phyloP scores from a whole-genome alignment of 352 stramenopile genomes.

The Lagenidium sp. region DNA sequence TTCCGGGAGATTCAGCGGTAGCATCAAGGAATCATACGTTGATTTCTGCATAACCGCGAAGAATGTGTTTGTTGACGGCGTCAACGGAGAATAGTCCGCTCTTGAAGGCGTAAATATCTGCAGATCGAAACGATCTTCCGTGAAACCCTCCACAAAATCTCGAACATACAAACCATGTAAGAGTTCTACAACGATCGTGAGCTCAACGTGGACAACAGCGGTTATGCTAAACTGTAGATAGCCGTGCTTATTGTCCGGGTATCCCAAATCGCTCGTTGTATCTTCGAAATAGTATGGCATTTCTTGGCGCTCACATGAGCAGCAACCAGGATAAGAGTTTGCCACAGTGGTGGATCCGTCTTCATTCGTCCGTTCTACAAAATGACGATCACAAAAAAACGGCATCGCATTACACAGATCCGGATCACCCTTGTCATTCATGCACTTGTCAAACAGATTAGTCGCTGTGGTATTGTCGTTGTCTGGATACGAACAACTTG shows the following conservation, averaged over 20 bases:
- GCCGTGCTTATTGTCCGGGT: constrained; percentile 93
- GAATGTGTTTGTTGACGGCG: constrained; percentile 53
- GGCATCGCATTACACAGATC: constrained; percentile 51
- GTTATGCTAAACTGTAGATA: constrained; percentile 89
- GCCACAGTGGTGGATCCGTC: constrained; percentile 13
- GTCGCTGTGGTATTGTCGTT: constrained; percentile 30
- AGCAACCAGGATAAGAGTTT: constrained; percentile 54
- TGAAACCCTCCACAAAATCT: constrained; percentile 84
- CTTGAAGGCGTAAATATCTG: constrained; percentile 85
- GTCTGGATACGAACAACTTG: constrained; percentile 59
- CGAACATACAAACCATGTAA: constrained; percentile 90
- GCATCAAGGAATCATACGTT: constrained; percentile 76
- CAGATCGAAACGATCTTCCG: constrained; percentile 75
- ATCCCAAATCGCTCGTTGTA: constrained; percentile 57
- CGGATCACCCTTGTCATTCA: constrained; percentile 24
- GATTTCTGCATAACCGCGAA: constrained; percentile 77
- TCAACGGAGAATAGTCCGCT: constrained; percentile 49
- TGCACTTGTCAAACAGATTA: constrained; percentile 36
- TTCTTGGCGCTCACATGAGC: constrained; percentile 75
- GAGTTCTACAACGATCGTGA: constrained; percentile 91
- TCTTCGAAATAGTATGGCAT: constrained; percentile 89
- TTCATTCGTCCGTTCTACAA: constrained; percentile 11
- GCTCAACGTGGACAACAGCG: constrained; percentile 65
- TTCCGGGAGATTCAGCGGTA: constrained; percentile 93
- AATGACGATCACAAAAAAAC: constrained; percentile 46